Percentiles rank a stretch among this genome's conserved stretches.
Evolutionary conservation across 345 rosid species (phyloP).

Genomic region (Reutealis trisperma): DNA sequence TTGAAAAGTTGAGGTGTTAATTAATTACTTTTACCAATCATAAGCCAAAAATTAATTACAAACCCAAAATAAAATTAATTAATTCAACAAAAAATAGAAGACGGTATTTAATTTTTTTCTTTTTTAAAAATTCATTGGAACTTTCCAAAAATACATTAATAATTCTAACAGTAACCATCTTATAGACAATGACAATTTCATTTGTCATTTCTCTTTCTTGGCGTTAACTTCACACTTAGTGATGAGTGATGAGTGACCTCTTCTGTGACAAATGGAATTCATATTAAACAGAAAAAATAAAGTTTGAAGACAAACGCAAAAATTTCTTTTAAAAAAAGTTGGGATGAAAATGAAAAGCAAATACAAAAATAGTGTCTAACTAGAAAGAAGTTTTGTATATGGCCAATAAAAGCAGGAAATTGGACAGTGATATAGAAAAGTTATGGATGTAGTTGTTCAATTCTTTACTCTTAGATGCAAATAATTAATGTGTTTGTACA

Average conservation of each 20-base stretch:
- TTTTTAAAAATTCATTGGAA: background rate
- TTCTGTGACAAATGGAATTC: background rate
- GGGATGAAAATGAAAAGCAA: slow-evolving; percentile 26
- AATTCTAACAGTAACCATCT: background rate
- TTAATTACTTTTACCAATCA: too few species aligned
- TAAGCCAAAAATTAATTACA: too few species aligned
- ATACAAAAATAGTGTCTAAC: slow-evolving; percentile 6
- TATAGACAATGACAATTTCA: slow-evolving; percentile 4
- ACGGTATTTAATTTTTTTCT: too few species aligned
- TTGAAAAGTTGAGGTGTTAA: too few species aligned
- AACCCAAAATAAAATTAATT: too few species aligned
- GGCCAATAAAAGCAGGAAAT: slow-evolving; percentile 7
- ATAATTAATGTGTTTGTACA: background rate
- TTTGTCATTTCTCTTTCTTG: background rate
- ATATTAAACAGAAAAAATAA: slow-evolving; percentile 14
- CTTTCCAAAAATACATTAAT: background rate
- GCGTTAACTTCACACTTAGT: slow-evolving; percentile 15
- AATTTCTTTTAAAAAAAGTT: background rate
- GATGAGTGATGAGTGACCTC: too few species aligned
- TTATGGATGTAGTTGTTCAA: background rate
- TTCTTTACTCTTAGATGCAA: background rate
- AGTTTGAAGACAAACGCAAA: slow-evolving; percentile 18
- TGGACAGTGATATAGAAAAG: slow-evolving; percentile 14
- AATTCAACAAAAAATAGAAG: too few species aligned
- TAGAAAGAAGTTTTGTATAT: slow-evolving; percentile 1